Evolutionary conservation across 805 yeast species (phyloP).

Genomic region (Saccharomyces eubayanus): DNA sequence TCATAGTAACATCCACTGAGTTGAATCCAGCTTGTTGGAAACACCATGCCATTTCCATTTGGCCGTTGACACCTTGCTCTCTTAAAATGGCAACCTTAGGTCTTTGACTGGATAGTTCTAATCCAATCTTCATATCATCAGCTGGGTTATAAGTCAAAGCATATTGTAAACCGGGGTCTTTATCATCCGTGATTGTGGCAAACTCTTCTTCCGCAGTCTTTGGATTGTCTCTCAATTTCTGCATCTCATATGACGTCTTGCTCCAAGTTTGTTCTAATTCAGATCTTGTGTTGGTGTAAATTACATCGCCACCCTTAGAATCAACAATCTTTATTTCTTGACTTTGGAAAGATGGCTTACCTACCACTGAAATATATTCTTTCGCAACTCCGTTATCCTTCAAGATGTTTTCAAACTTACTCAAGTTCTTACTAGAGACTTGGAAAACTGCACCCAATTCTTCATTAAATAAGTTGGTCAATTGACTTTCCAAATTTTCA

Average conservation of each 20-base stretch:
- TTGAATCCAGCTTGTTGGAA: constrained; percentile 93
- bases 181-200: constrained; percentile 61
- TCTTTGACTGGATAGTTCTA: constrained; percentile 22
- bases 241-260: constrained; percentile 81
- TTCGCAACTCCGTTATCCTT: constrained; percentile 49
- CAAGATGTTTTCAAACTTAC: constrained; percentile 48
- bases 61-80: constrained; percentile 98
- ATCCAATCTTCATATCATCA: constrained; percentile 38
- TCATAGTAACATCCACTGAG: constrained; percentile 93
- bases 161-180: constrained; percentile 84
- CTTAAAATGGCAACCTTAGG: constrained; percentile 94
- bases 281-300: constrained; percentile 53
- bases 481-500: constrained; percentile 34
- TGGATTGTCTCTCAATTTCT: constrained; percentile 91
- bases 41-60: constrained; percentile 97
- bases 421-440: constrained; percentile 45
- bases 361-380: constrained; percentile 53
- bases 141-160: constrained; percentile 61
- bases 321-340: constrained; percentile 42
- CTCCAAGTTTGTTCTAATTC: constrained; percentile 78
- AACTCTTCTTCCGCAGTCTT: constrained; percentile 81
- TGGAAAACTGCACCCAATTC: constrained; percentile 97
- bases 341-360: constrained; percentile 49
- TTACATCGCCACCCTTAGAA: constrained; percentile 34
- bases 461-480: constrained; percentile 71